Conservation (phyloP, 495 filamentous ascomycete species). For the Talaromyces nanjingensis region DNA sequence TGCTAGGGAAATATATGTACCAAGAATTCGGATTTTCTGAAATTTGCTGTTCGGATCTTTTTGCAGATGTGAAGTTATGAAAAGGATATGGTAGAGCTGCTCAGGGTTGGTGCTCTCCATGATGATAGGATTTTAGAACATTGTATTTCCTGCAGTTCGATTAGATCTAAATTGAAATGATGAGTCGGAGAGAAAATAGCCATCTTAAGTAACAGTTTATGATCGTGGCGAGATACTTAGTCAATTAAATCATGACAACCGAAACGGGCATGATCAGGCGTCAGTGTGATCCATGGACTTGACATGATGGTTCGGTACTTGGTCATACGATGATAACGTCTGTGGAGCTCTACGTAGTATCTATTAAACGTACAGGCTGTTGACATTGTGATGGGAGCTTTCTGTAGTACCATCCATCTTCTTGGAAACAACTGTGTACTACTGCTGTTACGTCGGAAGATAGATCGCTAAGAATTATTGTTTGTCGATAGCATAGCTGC, state of each 20-base stretch:
- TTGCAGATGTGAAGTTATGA: slow-evolving; percentile 8
- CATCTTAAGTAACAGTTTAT: background rate
- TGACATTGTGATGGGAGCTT: background rate
- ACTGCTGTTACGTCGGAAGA: no score
- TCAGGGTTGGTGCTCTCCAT: background rate
- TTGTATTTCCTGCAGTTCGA: background rate
- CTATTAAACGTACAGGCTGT: background rate
- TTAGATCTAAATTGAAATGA: background rate
- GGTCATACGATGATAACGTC: background rate
- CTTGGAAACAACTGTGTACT: no score
- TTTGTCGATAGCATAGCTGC: no score
- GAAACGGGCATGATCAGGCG: background rate
- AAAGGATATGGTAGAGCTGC: slow-evolving; percentile 13
- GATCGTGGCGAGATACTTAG: background rate
- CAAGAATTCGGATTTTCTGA: slow-evolving; percentile 14
- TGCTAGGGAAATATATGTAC: slow-evolving; percentile 14
- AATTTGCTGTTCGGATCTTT: slow-evolving; percentile 11
- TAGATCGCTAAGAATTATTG: no score
- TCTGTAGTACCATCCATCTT: background rate
- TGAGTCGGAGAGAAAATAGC: background rate
- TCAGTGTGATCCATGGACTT: background rate
- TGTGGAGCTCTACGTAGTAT: background rate
- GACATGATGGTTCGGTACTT: background rate
- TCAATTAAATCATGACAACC: background rate
- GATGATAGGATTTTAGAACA: background rate